A percentile compares a stretch with the other conserved stretches of the same genome.
Evolutionary conservation across 441 rosid genomes (phyloP).

Genomic region (Lagerstroemia fauriei): DNA sequence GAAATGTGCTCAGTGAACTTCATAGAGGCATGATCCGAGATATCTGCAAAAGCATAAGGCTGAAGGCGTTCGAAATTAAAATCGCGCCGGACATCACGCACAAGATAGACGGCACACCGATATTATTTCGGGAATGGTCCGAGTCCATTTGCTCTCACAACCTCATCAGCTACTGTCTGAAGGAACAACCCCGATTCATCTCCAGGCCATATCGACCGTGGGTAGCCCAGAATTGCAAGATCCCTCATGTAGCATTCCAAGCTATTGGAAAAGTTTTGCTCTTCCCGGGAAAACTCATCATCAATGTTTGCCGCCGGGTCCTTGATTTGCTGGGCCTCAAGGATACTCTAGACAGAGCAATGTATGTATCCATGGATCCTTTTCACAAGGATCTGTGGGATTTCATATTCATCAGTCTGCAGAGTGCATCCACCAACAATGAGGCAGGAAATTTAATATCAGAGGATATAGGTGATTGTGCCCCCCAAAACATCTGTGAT

Average conservation of each 20-base stretch:
- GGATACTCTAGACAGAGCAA: slow-evolving; percentile 39
- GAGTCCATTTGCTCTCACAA: slow-evolving; percentile 42
- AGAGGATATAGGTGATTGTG: slow-evolving; percentile 52
- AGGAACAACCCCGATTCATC: slow-evolving; percentile 1
- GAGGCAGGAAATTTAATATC: too few relatives aligned
- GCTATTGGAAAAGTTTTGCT: neutral
- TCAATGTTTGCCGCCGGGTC: neutral
- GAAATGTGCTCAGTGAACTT: too few relatives aligned
- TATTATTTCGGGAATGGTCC: slow-evolving; percentile 44
- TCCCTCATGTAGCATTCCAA: neutral
- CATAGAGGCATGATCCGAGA: too few relatives aligned
- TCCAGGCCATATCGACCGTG: neutral
- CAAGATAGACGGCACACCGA: slow-evolving; percentile 17
- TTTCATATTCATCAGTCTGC: slow-evolving; percentile 43
- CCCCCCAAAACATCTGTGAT: slow-evolving; percentile 20
- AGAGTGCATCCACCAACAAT: slow-evolving; percentile 16
- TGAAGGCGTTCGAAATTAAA: neutral
- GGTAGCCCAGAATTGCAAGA: neutral
- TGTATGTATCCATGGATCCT: slow-evolving; percentile 38
- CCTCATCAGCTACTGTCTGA: slow-evolving; percentile 42
- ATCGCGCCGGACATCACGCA: slow-evolving; percentile 1
- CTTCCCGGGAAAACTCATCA: neutral
- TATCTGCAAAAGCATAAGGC: neutral
- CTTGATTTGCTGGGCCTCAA: slow-evolving; percentile 34
- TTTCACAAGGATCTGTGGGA: slow-evolving; percentile 48